A percentile compares a stretch with the other conserved stretches of the same genome.
Conservation (phyloP, 176 grass and related monocot genomes). For the Carex littledalei region DNA sequence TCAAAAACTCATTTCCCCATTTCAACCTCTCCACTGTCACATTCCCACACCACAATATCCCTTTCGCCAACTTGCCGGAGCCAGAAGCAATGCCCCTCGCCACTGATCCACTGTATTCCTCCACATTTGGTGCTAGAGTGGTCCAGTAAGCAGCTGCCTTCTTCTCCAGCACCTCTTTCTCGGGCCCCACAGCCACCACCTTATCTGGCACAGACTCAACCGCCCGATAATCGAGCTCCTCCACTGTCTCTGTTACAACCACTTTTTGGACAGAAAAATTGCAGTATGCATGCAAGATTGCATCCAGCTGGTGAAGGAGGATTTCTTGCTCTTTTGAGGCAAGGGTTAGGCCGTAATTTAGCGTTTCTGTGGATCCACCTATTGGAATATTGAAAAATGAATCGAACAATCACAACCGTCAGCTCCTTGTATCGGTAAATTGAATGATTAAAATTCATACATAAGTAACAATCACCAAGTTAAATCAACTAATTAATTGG, state of each 20-base stretch:
- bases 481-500: background rate
- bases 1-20: slow-evolving; percentile 69
- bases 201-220: slow-evolving; percentile 27
- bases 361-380: slow-evolving; percentile 23
- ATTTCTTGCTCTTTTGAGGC: background rate
- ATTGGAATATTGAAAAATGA: background rate
- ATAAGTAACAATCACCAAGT: background rate
- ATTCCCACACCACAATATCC: slow-evolving; percentile 75
- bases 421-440: background rate
- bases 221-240: slow-evolving; percentile 15
- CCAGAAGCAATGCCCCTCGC: slow-evolving; percentile 56
- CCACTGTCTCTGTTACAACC: background rate
- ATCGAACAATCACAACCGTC: background rate
- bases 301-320: slow-evolving; percentile 45
- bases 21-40: slow-evolving; percentile 62
- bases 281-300: slow-evolving; percentile 31
- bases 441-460: background rate
- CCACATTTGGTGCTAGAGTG: slow-evolving; percentile 66
- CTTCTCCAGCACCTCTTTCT: slow-evolving; percentile 24
- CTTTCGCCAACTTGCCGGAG: slow-evolving; percentile 46
- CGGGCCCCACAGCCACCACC: slow-evolving; percentile 12
- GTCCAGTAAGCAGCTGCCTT: slow-evolving; percentile 85
- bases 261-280: slow-evolving; percentile 66
- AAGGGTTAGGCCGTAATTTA: slow-evolving; percentile 79
- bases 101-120: slow-evolving; percentile 59